Evolutionary conservation across 140 eudicot species (phyloP), one percentile per base, ranked within the genome.

Genomic region (Ambrosia hybrid): DNA sequence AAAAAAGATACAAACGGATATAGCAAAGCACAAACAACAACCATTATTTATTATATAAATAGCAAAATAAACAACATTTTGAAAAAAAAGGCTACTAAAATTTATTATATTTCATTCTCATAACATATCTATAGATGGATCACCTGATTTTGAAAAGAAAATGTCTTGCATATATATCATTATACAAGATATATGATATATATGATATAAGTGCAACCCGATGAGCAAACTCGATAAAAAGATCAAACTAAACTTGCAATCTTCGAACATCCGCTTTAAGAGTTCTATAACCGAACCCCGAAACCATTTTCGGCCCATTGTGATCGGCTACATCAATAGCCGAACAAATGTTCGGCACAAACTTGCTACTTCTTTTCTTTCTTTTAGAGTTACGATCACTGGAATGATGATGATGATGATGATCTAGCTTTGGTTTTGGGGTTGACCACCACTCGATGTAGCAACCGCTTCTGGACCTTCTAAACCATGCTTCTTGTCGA

Each of bases 281-380:
- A 63, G 78, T 82, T 71, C 71, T 82, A 79, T 87, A 89, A 38
- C 84, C 68, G 37, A 83, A 85, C 70, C 87, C 76, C 3, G 91
- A 65, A 37, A 70, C 39, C 73, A 76, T 9, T 43, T 74, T 85
- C 36, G 84, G 78, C 70, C 79, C 94, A 9, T 83, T 71, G 58
- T n/a, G 59, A 59, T 83, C 83, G 2, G 53, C 83, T 4, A 89
- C 84, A 33, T 92, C 90, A 43, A 89, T 85, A 34, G 78, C 78
- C 21, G 91, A 82, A 60, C 98, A 92, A 73, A 87, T 87, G 62
- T 77, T 92, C 16, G 95, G 87, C 60, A 92, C 4, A 65, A 83
- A 83, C 71, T 73, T 86, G 76, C 52, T 68, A 75, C 59, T 41
- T 59, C 75, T 73, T 79, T 82, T 91, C 86, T 85, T 92, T 73